phyloP scores from a whole-genome alignment of 495 filamentous ascomycete species.

The Astrothelium subdiscretum region DNA sequence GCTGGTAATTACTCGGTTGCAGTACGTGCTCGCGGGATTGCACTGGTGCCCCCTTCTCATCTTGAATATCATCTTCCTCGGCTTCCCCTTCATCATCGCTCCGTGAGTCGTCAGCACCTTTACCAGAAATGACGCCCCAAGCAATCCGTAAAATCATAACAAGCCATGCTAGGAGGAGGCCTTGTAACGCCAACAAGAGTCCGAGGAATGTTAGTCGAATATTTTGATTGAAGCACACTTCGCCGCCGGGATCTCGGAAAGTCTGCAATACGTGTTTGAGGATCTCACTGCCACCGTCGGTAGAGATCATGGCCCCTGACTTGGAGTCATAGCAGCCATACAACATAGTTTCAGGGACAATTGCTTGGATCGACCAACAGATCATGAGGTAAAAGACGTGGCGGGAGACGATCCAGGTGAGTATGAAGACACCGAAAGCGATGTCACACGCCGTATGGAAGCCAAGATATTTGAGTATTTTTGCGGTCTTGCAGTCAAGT shows the following conservation, averaged over 20 bases:
- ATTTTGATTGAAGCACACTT: constrained; percentile 59
- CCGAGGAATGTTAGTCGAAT: constrained; percentile 66
- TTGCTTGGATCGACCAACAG: constrained; percentile 68
- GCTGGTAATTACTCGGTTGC: neutral
- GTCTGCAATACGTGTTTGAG: constrained; percentile 55
- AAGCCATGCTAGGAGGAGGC: constrained; percentile 79
- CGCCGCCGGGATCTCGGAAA: constrained; percentile 52
- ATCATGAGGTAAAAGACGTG: constrained; percentile 70
- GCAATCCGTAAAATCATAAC: constrained; percentile 75
- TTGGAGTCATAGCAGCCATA: constrained; percentile 58
- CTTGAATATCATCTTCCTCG: constrained; percentile 43
- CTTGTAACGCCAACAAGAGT: constrained; percentile 66
- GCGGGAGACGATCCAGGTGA: constrained; percentile 72
- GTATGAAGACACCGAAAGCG: constrained; percentile 76
- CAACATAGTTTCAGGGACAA: constrained; percentile 49
- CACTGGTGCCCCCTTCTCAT: constrained; percentile 15
- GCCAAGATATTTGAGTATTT: constrained; percentile 83
- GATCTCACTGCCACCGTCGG: constrained; percentile 44
- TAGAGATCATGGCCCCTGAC: constrained; percentile 38
- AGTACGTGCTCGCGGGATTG: neutral
- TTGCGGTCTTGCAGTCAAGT: constrained; percentile 55
- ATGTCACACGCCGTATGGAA: constrained; percentile 65
- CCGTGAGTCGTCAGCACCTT: constrained; percentile 72
- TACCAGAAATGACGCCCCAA: constrained; percentile 58
- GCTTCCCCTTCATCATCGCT: constrained; percentile 76